phyloP scores from a whole-genome alignment of 2,329 filamentous ascomycete genomes.

The Exophiala aquamarina region DNA sequence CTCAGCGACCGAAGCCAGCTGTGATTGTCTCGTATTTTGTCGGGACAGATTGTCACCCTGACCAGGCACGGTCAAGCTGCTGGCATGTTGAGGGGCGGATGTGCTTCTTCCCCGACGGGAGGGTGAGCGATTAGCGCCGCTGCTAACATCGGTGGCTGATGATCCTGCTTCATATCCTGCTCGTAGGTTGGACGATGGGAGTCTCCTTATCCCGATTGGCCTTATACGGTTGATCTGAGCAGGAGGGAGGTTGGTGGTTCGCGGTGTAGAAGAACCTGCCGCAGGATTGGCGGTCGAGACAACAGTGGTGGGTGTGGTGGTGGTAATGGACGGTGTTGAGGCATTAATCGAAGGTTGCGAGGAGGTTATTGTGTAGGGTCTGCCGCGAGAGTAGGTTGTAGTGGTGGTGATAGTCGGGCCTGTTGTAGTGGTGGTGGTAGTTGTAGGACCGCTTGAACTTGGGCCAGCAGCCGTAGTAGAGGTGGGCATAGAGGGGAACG shows the following conservation, averaged over 20 bases:
- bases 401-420: constrained; percentile 15
- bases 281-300: constrained; percentile 3
- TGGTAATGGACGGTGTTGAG: constrained; percentile 7
- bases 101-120: constrained; percentile 18
- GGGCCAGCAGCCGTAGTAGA: constrained; percentile 10
- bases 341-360: constrained; percentile 6
- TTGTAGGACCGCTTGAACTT: constrained; percentile 5
- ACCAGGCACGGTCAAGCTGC: constrained; percentile 2
- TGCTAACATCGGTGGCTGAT: constrained; percentile 7
- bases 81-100: constrained; percentile 23
- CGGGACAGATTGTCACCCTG: constrained; percentile 12
- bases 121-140: constrained; percentile 9
- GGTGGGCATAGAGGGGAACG: constrained; percentile 20
- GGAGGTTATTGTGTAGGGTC: constrained; percentile 22
- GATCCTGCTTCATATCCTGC: background rate
- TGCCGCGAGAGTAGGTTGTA: constrained; percentile 15
- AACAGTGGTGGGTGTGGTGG: constrained; percentile 4
- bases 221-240: constrained; percentile 13
- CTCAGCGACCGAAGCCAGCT: constrained; percentile 22
- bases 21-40: constrained; percentile 22
- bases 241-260: constrained; percentile 11
- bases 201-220: constrained; percentile 25
- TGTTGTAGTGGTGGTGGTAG: constrained; percentile 15
- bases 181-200: constrained; percentile 18
- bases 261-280: constrained; percentile 10